These are phyloP conservation scores for Colletotrichum orbiculare DNA, from an alignment of 2,329 filamentous ascomycete genomes.

Conservation along the genomic window DNA sequence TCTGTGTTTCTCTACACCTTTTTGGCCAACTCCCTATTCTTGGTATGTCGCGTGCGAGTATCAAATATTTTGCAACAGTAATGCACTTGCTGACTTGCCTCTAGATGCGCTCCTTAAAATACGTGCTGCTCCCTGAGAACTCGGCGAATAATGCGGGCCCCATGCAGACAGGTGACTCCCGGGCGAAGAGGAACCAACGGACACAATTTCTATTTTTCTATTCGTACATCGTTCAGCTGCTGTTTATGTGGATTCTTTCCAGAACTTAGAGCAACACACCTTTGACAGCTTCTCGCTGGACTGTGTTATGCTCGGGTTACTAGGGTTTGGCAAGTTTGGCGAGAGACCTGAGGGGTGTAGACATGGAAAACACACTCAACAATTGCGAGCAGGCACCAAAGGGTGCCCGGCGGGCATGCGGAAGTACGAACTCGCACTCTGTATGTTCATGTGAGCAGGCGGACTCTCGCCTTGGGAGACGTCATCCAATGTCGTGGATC, in stretches of 20 bases:
- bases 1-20: conserved; percentile 91
- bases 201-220: conserved; percentile 96
- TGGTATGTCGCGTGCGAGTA: conserved; percentile 69
- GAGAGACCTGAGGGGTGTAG: too few species aligned
- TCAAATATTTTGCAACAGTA: not conserved
- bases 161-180: conserved; percentile 74
- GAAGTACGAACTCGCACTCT: too few species aligned
- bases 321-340: too few species aligned
- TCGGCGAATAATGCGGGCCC: conserved; percentile 72
- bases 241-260: conserved; percentile 88
- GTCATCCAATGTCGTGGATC: too few species aligned
- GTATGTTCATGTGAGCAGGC: too few species aligned
- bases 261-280: conserved; percentile 47
- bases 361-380: too few species aligned
- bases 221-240: conserved; percentile 91
- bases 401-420: too few species aligned
- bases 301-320: too few species aligned
- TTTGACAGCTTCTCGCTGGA: not conserved
- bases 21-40: conserved; percentile 91
- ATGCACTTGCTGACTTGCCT: conserved; percentile 35
- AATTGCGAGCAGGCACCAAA: too few species aligned
- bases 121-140: conserved; percentile 91
- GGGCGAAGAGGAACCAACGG: conserved; percentile 85
- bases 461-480: too few species aligned
- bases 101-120: conserved; percentile 92